A percentile compares a stretch with the other conserved stretches of the same genome.
Conservation (phyloP, 192 early-diverging fungal species). For the Coemansia guatemalensis region DNA sequence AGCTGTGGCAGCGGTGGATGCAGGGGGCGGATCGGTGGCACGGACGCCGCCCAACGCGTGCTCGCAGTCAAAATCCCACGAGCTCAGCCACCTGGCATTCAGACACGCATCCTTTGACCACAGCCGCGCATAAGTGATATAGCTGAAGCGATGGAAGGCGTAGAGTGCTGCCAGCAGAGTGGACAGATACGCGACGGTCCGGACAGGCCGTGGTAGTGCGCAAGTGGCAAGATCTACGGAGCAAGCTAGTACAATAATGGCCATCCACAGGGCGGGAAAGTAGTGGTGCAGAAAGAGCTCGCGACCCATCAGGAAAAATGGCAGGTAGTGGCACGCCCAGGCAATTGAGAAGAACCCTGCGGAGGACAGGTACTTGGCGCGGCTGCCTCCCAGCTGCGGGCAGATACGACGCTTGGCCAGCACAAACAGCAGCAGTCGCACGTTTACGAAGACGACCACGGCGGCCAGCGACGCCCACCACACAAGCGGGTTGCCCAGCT, state of each 20-base stretch:
- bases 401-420: conserved; percentile 60
- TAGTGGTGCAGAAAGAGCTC: conserved; percentile 95
- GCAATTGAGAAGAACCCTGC: conserved; percentile 71
- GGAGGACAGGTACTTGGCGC: conserved; percentile 54
- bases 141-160: conserved; percentile 66
- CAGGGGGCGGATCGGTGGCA: conserved; percentile 23
- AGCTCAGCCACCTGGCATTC: conserved; percentile 69
- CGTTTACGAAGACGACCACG: conserved; percentile 56
- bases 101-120: conserved; percentile 78
- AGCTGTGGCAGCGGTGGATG: neutral
- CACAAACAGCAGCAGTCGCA: conserved; percentile 54
- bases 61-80: conserved; percentile 85
- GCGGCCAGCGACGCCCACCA: conserved; percentile 75
- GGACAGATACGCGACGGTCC: conserved; percentile 49
- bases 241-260: conserved; percentile 72
- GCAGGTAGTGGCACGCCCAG: conserved; percentile 83
- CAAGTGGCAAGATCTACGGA: conserved; percentile 72
- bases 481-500: conserved; percentile 86
- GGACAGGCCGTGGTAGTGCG: conserved; percentile 48
- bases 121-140: conserved; percentile 75
- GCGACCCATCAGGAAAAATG: conserved; percentile 88
- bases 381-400: conserved; percentile 34
- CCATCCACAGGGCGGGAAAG: conserved; percentile 91
- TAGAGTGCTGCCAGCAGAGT: conserved; percentile 56
- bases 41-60: conserved; percentile 42